A percentile compares a stretch with the other conserved stretches of the same genome.
Evolutionary conservation across 2,329 filamentous ascomycete species (phyloP).

Genomic region (Trichoderma sp.): DNA sequence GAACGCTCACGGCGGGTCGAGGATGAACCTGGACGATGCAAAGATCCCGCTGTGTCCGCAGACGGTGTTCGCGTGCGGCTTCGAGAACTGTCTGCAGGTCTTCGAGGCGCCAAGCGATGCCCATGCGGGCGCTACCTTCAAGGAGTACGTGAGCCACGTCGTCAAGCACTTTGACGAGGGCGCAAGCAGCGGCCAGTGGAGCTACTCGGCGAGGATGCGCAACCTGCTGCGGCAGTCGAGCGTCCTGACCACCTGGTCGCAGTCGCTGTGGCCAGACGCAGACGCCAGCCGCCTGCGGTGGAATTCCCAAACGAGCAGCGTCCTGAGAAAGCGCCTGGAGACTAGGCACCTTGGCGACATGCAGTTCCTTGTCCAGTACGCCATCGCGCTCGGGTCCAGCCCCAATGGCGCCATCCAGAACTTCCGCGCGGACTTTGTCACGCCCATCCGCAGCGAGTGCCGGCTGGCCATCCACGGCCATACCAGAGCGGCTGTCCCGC

Average conservation of each 20-base stretch:
- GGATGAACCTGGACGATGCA: slow-evolving; percentile 47
- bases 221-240: slow-evolving; percentile 49
- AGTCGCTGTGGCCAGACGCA: slow-evolving; percentile 41
- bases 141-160: slow-evolving; percentile 51
- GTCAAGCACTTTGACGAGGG: slow-evolving; percentile 52
- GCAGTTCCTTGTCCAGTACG: slow-evolving; percentile 45
- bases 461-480: slow-evolving; percentile 43
- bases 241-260: slow-evolving; percentile 44
- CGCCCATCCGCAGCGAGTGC: slow-evolving; percentile 43
- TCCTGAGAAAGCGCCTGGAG: slow-evolving; percentile 49
- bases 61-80: slow-evolving; percentile 53
- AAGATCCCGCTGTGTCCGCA: slow-evolving; percentile 50
- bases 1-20: slow-evolving; percentile 47
- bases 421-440: slow-evolving; percentile 42
- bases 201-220: slow-evolving; percentile 49
- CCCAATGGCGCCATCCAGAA: slow-evolving; percentile 34
- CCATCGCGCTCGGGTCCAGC: slow-evolving; percentile 44
- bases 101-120: slow-evolving; percentile 48
- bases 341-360: slow-evolving; percentile 49
- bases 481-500: slow-evolving; percentile 34
- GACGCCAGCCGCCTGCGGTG: slow-evolving; percentile 43
- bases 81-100: slow-evolving; percentile 48
- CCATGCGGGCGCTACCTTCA: slow-evolving; percentile 45
- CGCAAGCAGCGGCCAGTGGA: slow-evolving; percentile 46
- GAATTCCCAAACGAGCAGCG: slow-evolving; percentile 47